These are phyloP conservation scores for Cronartium quercuum DNA, from an alignment of 1,284 basidiomycete species.

Conservation along the genomic window DNA sequence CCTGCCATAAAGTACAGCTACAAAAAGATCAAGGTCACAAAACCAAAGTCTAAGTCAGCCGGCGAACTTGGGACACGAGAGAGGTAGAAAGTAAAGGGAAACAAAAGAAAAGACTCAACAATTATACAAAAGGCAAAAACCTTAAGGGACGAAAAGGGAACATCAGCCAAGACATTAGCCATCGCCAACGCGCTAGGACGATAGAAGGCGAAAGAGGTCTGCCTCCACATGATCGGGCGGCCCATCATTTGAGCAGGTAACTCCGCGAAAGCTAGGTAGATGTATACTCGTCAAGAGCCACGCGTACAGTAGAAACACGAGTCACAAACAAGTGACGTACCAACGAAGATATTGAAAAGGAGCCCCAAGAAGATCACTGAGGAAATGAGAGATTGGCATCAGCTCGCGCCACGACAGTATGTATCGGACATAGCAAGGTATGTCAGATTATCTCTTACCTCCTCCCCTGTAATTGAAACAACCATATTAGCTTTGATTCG, in stretches of 20 bases:
- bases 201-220: conserved; percentile 71
- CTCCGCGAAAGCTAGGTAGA: conserved; percentile 55
- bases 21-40: not conserved
- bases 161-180: conserved; percentile 55
- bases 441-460: too few species aligned
- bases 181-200: conserved; percentile 66
- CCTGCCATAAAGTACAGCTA: conserved; percentile 51
- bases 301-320: too few species aligned
- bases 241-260: conserved; percentile 50
- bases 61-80: not conserved
- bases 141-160: conserved; percentile 53
- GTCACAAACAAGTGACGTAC: conserved; percentile 1
- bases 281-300: too few species aligned
- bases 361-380: conserved; percentile 65
- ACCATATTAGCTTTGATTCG: not conserved
- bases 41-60: not conserved
- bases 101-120: conserved; percentile 49
- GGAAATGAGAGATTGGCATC: not conserved
- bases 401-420: too few species aligned
- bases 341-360: conserved; percentile 34
- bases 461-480: not conserved
- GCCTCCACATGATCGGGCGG: conserved; percentile 60
- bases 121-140: conserved; percentile 54
- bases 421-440: too few species aligned
- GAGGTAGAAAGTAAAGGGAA: conserved; percentile 15